Evolutionary conservation across 495 filamentous ascomycete species (phyloP).

Genomic region (Penicillium manginii): DNA sequence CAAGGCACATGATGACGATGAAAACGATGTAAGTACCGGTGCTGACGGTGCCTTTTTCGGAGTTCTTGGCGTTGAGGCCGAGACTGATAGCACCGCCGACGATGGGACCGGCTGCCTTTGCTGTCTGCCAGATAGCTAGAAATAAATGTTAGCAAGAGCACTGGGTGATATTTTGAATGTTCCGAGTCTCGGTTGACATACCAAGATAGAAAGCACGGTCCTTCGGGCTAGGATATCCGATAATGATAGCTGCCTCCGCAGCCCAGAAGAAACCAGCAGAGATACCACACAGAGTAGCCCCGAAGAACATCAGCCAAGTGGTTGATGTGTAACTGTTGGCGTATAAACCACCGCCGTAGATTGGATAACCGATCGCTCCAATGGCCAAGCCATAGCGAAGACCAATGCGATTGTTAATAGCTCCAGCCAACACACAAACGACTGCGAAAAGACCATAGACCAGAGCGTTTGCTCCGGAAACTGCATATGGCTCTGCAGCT

Average conservation of each 20-base stretch:
- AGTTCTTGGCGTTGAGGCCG: constrained; percentile 33
- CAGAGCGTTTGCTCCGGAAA: constrained; percentile 37
- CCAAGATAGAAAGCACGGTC: constrained; percentile 56
- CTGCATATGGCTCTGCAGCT: constrained; percentile 38
- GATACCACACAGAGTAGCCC: constrained; percentile 66
- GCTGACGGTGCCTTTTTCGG: constrained; percentile 30
- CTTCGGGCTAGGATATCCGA: constrained; percentile 62
- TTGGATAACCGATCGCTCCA: constrained; percentile 52
- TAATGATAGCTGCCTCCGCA: constrained; percentile 66
- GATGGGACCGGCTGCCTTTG: constrained; percentile 37
- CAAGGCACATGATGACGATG: constrained; percentile 42
- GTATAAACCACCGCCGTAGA: constrained; percentile 60
- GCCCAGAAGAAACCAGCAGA: constrained; percentile 70
- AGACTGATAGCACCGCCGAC: constrained; percentile 38
- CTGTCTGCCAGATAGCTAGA: constrained; percentile 39
- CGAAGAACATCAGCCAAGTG: constrained; percentile 65
- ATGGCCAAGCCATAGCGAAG: constrained; percentile 62
- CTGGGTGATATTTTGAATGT: not conserved
- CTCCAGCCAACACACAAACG: constrained; percentile 37
- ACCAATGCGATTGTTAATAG: constrained; percentile 56
- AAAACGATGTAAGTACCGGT: constrained; percentile 37
- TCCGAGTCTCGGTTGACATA: constrained; percentile 2
- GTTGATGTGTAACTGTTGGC: constrained; percentile 65
- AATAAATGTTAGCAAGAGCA: not conserved
- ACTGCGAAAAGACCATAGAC: constrained; percentile 38